A percentile compares a stretch with the other conserved stretches of the same genome.
Conservation (phyloP, 345 rosid genomes). For the Sonneratia caseolaris region DNA sequence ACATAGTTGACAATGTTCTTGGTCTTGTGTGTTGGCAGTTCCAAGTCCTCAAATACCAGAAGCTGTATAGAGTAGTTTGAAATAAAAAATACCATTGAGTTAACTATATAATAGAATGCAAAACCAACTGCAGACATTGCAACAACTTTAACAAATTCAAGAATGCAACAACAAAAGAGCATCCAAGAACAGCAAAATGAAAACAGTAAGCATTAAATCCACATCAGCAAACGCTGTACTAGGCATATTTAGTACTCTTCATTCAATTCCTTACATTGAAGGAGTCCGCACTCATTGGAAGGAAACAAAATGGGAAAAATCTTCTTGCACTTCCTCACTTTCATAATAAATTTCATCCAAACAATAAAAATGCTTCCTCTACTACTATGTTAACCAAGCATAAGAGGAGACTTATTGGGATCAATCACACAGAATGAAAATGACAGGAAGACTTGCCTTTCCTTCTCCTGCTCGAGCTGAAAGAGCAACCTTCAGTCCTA, state of each 20-base stretch:
- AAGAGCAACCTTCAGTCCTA: constrained; percentile 86
- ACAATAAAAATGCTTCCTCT: not conserved
- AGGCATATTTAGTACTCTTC: not conserved
- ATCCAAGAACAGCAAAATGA: not conserved
- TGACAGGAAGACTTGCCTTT: constrained; percentile 37
- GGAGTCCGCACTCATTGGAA: too few relatives aligned
- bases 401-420: not conserved
- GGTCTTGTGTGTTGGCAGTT: constrained; percentile 74
- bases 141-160: not conserved
- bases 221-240: not conserved
- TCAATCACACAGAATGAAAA: not conserved
- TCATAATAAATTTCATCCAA: too few relatives aligned
- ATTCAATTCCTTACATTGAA: not conserved
- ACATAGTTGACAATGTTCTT: constrained; percentile 61
- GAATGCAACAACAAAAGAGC: not conserved
- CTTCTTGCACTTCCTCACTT: too few relatives aligned
- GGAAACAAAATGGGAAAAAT: too few relatives aligned
- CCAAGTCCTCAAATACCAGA: constrained; percentile 71
- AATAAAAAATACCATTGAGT: not conserved
- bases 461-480: constrained; percentile 95
- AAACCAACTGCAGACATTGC: not conserved
- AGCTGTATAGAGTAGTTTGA: constrained; percentile 41
- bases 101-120: not conserved
- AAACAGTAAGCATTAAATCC: not conserved
- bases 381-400: not conserved